Evolutionary conservation across 306 rosid species (phyloP).

Genomic region (Quercus wislizeni): DNA sequence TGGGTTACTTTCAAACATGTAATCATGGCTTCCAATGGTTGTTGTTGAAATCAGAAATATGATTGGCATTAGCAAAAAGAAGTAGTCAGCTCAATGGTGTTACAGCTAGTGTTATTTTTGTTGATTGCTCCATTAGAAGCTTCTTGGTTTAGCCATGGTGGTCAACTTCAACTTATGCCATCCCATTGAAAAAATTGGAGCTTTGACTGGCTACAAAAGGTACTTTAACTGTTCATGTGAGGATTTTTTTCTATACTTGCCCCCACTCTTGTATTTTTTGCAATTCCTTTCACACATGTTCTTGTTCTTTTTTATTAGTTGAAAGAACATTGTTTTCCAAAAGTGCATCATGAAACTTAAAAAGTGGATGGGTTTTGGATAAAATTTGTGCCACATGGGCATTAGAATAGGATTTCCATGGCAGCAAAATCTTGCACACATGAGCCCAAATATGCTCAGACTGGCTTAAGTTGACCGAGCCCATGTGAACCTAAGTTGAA

Average conservation of each 20-base stretch:
- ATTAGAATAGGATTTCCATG: not conserved
- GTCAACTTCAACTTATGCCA: not conserved
- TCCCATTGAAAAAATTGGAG: not conserved
- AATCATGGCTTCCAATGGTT: constrained; percentile 29
- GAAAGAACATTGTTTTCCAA: not conserved
- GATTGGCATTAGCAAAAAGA: not conserved
- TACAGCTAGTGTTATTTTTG: constrained; percentile 8
- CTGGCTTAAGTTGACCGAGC: not conserved
- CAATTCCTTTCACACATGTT: not conserved
- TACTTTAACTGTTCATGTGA: not conserved
- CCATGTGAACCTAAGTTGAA: not conserved
- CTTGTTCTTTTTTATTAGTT: not conserved
- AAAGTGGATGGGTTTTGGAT: not conserved
- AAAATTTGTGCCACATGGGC: not conserved
- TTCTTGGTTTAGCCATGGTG: constrained; percentile 9
- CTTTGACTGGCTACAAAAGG: not conserved
- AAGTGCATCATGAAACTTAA: not conserved
- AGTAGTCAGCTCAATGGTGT: not conserved
- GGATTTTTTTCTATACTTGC: not conserved
- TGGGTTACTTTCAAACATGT: constrained; percentile 23
- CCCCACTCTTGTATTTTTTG: not conserved
- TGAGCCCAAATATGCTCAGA: not conserved
- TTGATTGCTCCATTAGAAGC: constrained; percentile 22
- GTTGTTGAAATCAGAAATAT: constrained; percentile 28
- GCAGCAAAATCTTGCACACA: no score